These are phyloP conservation scores for Tulasnella sp. DNA, from an alignment of 768 basidiomycete genomes.

Conservation along the genomic window DNA sequence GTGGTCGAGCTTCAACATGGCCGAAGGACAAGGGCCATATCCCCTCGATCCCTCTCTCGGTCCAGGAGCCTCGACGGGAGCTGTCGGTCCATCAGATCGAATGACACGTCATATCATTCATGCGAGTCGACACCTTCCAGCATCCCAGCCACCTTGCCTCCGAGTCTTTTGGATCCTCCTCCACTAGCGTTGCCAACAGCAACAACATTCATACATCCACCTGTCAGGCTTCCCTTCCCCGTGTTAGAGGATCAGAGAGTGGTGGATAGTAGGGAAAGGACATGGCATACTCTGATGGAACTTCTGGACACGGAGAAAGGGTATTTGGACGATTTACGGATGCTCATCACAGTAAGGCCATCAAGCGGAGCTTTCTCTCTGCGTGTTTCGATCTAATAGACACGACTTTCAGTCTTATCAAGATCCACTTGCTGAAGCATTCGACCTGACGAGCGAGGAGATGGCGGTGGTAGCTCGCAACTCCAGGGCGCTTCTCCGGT, in stretches of 20 bases:
- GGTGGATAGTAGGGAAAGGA: background rate
- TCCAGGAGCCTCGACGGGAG: too few species aligned
- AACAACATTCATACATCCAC: too few species aligned
- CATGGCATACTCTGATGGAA: conserved; percentile 70
- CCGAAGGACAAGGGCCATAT: too few species aligned
- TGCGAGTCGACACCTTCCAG: too few species aligned
- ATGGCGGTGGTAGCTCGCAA: conserved; percentile 42
- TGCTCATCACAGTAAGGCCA: conserved; percentile 54
- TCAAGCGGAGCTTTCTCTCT: background rate
- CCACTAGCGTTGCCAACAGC: too few species aligned
- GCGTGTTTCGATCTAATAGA: background rate
- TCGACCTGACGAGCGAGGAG: background rate
- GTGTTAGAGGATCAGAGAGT: background rate
- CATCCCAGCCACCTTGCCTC: too few species aligned
- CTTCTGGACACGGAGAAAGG: conserved; percentile 73
- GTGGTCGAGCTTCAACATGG: too few species aligned
- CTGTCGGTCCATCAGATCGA: conserved; percentile 18
- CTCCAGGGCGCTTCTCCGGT: conserved; percentile 49
- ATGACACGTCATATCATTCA: conserved; percentile 17
- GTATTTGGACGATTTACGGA: conserved; percentile 68
- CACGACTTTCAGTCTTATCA: conserved; percentile 46
- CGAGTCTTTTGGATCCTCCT: too few species aligned
- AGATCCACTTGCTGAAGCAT: conserved; percentile 36
- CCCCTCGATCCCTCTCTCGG: too few species aligned
- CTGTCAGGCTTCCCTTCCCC: too few species aligned